Evolutionary conservation across 176 grass and related monocot species (phyloP), one percentile per base, ranked within the genome.

Genomic region (Avena eriantha): DNA sequence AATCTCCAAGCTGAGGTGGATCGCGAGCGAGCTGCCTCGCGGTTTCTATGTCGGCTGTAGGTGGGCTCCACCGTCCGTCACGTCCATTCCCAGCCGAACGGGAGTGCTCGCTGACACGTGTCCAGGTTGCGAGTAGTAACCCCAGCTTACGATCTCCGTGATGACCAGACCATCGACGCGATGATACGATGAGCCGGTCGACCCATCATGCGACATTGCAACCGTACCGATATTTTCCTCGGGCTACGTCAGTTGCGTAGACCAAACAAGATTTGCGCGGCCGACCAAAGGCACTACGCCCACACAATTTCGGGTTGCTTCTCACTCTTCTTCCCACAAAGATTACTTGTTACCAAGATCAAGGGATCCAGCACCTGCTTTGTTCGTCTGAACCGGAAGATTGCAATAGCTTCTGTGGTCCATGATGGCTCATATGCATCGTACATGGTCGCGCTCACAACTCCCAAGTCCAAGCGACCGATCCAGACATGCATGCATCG

Each of bases 11-110:
- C 8, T 12, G 3, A 4, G 10, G 4, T 18, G 63, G 74, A 68
- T 35, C 7, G 17, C 65, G 16, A 36, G 7, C 5, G 11, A 14
- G 14, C 81, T 88, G 72, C 82, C 49, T 16, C 45, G 35, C 15
- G 46, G 36, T n/a, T 51, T 69, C n/a, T 10, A 86, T 86, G 88
- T 93, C 88, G 91, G 91, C 91, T 39, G 4, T 36, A 77, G 72
- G 48, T n/a, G 70, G 47, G 65, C 0, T n/a, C 72, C 24, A 1
- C 48, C 0, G 36, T 39, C 48, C 48, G 48, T 49, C 45, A 46
- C 7, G 45, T 39, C 36, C 36, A 46, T 46, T 46, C 43, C 36
- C 36, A 6, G 36, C 36, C 36, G 36, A 39, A 39, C 29, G 36
- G 36, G 36, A 39, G 36, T 39, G 36, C 36, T 39, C 49, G 49